Evolutionary conservation across 2,329 filamentous ascomycete species (phyloP).

Genomic region (Talaromyces sp.): DNA sequence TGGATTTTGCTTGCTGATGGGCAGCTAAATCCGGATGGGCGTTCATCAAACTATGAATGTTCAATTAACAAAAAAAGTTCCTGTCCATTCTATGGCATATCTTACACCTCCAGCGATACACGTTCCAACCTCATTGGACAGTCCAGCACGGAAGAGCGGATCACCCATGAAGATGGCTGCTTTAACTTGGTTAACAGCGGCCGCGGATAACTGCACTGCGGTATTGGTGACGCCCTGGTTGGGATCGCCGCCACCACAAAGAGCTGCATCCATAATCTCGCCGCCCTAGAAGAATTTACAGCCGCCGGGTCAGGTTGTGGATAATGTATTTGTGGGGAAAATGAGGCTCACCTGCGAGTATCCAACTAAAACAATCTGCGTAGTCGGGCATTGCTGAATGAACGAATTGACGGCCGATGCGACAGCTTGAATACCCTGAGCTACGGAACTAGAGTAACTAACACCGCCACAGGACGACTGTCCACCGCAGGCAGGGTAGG

Average conservation of each 20-base stretch:
- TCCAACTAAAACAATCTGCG: slow-evolving; percentile 55
- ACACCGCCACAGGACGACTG: slow-evolving; percentile 52
- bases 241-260: slow-evolving; percentile 52
- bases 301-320: no score
- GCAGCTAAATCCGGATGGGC: slow-evolving; percentile 53
- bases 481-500: slow-evolving; percentile 59
- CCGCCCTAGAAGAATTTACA: slow-evolving; percentile 36
- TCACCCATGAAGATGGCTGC: slow-evolving; percentile 62
- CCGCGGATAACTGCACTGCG: slow-evolving; percentile 37
- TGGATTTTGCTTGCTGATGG: slow-evolving; percentile 52
- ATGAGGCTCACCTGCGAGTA: slow-evolving; percentile 52
- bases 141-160: slow-evolving; percentile 51
- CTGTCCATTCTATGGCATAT: background rate
- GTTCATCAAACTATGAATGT: slow-evolving; percentile 51
- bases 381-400: slow-evolving; percentile 51
- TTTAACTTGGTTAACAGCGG: slow-evolving; percentile 52
- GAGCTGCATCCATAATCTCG: slow-evolving; percentile 58
- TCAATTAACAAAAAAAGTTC: background rate
- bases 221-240: slow-evolving; percentile 44
- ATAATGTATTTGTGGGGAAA: background rate
- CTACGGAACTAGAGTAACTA: slow-evolving; percentile 55
- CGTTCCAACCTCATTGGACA: slow-evolving; percentile 57
- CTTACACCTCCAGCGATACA: slow-evolving; percentile 55
- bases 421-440: slow-evolving; percentile 54
- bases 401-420: slow-evolving; percentile 55